Evolutionary conservation across 208 protist genomes (phyloP), one percentile per base, ranked within the genome.

Genomic region (Sergeia podlipaevii): DNA sequence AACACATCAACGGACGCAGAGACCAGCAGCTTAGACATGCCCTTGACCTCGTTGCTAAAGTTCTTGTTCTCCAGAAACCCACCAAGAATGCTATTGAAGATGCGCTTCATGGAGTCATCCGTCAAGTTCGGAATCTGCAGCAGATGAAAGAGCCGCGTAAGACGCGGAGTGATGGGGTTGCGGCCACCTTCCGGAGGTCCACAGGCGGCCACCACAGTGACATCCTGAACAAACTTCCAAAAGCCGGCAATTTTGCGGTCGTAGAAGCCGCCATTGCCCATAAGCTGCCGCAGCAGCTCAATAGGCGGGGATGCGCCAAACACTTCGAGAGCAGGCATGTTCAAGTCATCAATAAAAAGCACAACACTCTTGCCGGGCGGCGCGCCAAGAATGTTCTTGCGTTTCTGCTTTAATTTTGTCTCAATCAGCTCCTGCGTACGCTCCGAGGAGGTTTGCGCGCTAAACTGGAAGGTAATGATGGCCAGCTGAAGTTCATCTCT

Each of bases 291-390:
- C 3, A 99, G 73, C 13, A 99, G 74, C 76, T 99, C 97, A 44
- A 99, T 94, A 20, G 97, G 96, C 47, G 97, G 97, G 30, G 97
- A 97, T 5, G 97, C 96, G 18, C 97, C 97, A 60, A 97, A 99
- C 45, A 85, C 69, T 74, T 99, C 97, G 5, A 96, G 77, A 1
- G 88, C 84, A 5, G 97, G 97, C 97, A 99, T 98, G 78, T 99
- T 99, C 24, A 99, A 67, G 71, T 99, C 97, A 65, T 99, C 97
- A 60, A 99, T 91, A 65, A 99, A 99, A 10, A 98, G 75, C 18
- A 98, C 89, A 13, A 97, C 86, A 13, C 78, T 81, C 57, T 97
- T 93, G 39, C 96, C 97, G 10, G 89, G 74, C 7, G 96, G 84
- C 8, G 96, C 93, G 18, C 96, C 96, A 20, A 98, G 81, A 30